phyloP scores from a whole-genome alignment of 1,284 basidiomycete species.

The Rhodotorula sp. region DNA sequence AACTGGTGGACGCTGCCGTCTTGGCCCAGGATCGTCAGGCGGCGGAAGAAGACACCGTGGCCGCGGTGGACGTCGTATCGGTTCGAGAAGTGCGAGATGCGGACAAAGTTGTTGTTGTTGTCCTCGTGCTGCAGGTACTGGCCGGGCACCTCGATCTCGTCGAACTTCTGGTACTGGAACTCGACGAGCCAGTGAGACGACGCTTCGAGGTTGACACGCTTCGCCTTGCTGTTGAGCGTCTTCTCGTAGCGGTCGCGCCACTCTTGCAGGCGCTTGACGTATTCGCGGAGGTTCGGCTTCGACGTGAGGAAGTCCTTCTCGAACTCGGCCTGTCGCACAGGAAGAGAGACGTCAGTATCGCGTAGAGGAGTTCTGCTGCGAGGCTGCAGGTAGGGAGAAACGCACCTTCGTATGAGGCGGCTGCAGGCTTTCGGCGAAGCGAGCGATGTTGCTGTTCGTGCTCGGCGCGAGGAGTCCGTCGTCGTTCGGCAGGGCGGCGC shows the following conservation, averaged over 20 bases:
- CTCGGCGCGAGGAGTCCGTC: conserved; percentile 68
- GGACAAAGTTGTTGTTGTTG: conserved; percentile 85
- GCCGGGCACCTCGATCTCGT: conserved; percentile 97
- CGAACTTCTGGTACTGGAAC: conserved; percentile 97
- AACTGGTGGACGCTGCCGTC: conserved; percentile 88
- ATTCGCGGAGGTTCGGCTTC: conserved; percentile 80
- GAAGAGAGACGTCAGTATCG: not conserved
- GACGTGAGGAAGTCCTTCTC: conserved; percentile 86
- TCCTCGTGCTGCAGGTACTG: conserved; percentile 99
- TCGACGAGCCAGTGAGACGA: conserved; percentile 93
- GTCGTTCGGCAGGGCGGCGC: conserved; percentile 57
- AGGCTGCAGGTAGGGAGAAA: not conserved
- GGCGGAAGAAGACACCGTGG: conserved; percentile 82
- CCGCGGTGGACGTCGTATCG: conserved; percentile 84
- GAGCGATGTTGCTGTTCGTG: conserved; percentile 60
- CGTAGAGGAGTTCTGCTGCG: not conserved
- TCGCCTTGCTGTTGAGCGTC: conserved; percentile 76
- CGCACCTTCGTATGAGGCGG: conserved; percentile 29
- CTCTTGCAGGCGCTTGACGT: conserved; percentile 81
- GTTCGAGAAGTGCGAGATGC: conserved; percentile 86
- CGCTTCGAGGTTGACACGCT: conserved; percentile 81
- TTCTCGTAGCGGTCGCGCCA: conserved; percentile 94
- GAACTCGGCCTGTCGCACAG: conserved; percentile 67
- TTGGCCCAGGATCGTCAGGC: conserved; percentile 88
- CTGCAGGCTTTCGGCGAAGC: conserved; percentile 69